A percentile compares a stretch with the other conserved stretches of the same genome.
These are phyloP conservation scores for Nitzschia sp. DNA, from an alignment of 108 stramenopile species.

Conservation along the genomic window DNA sequence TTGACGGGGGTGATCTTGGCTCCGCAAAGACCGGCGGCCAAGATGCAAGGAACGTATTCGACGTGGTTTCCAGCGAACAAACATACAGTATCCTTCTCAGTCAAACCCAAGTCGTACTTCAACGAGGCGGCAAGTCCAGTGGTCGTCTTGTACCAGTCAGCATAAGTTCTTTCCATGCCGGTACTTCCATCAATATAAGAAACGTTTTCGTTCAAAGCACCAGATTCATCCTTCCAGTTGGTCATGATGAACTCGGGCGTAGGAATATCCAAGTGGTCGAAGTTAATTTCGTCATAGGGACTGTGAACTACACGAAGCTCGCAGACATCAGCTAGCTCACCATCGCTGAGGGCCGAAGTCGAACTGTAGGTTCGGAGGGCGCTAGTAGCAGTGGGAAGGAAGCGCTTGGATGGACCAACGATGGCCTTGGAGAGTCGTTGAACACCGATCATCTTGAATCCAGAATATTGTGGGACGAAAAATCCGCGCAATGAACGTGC, in stretches of 20 bases:
- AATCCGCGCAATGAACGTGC: too few species aligned
- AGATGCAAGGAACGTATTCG: conserved; percentile 70
- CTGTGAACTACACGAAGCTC: conserved; percentile 32
- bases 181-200: conserved; percentile 72
- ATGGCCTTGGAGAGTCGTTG: neutral
- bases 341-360: conserved; percentile 5
- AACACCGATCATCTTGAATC: neutral
- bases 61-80: conserved; percentile 84
- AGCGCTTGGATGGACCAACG: neutral
- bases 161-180: conserved; percentile 63
- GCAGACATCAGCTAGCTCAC: conserved; percentile 31
- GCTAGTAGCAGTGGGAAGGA: neutral
- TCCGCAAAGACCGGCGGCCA: conserved; percentile 69
- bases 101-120: conserved; percentile 42
- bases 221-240: conserved; percentile 38
- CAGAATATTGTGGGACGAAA: too few species aligned
- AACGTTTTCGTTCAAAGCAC: conserved; percentile 33
- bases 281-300: conserved; percentile 53
- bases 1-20: conserved; percentile 80
- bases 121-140: conserved; percentile 49
- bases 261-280: conserved; percentile 33
- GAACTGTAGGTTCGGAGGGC: conserved; percentile 11
- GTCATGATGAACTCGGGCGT: conserved; percentile 60
- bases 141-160: conserved; percentile 52
- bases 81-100: conserved; percentile 55